These are phyloP conservation scores for Eudorina sp. DNA, from an alignment of 139 green algal species.

Conservation along the genomic window DNA sequence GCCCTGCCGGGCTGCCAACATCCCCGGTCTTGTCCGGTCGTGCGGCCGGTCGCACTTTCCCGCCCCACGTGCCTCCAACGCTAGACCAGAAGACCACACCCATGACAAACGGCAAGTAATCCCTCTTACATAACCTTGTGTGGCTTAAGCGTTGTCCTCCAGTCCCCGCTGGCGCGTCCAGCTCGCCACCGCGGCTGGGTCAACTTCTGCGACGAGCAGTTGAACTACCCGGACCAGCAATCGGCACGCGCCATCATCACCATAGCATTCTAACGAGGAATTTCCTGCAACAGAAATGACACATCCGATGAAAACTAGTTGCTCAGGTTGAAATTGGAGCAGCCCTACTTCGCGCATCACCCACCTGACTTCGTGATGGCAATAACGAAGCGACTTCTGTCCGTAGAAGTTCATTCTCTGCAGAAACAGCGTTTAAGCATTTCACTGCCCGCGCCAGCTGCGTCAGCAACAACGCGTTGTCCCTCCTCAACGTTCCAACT, in stretches of 20 bases:
- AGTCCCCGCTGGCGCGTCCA: too few species aligned
- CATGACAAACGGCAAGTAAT: too few species aligned
- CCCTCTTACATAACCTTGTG: too few species aligned
- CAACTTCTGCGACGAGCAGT: too few species aligned
- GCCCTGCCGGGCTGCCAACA: too few species aligned
- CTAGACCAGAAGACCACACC: too few species aligned
- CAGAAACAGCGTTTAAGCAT: conserved; percentile 32
- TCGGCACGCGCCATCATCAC: too few species aligned
- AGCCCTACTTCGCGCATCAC: background rate
- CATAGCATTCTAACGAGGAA: background rate
- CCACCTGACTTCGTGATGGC: background rate
- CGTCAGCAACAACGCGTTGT: conserved; percentile 30
- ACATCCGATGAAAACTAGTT: background rate
- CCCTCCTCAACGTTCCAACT: background rate
- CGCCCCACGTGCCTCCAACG: too few species aligned
- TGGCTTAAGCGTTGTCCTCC: too few species aligned
- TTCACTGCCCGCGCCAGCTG: conserved; percentile 29
- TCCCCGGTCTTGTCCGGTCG: too few species aligned
- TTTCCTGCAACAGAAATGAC: background rate
- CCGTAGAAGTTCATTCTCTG: conserved; percentile 25
- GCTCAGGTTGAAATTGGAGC: background rate
- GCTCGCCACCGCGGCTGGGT: background rate
- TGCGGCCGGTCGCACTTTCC: too few species aligned
- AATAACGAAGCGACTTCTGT: conserved; percentile 26
- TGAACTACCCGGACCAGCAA: too few species aligned